Base-by-base conservation (phyloP, 2,329 filamentous ascomycete species). In the Huntiella bhutanensis region DNA sequence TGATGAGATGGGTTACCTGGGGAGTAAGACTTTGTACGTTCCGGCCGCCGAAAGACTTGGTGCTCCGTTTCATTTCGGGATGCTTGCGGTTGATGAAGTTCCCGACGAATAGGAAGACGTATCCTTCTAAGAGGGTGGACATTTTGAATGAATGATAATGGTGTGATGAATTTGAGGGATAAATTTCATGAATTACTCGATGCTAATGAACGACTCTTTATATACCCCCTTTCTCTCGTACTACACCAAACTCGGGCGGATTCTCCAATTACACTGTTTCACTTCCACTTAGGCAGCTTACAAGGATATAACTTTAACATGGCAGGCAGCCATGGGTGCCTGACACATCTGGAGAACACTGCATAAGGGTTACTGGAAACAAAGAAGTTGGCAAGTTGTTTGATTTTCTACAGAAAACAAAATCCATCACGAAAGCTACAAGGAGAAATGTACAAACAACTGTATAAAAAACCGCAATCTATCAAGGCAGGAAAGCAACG, bases 1-100 rank as follows among this genome's bases (percentile, higher is more conserved):
- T 67, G 42, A 80, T 60, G 17, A 80, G 63, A 47, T 77, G 69
- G 0, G 72, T 77, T 1, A 66, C 71, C 17, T 64, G 59, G 34
- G 64, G 57, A 3, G 65, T 68, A 41, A 79, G 62, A 4, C 62
- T 60, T 51, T 61, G 66, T 17, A 62, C 62, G 32, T 70, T 57
- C 2, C 55, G 56, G 6, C 64, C 75, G 13, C 75, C 75, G 5
- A 75, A 63, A 3, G 57, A 53, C 8, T 56, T 59, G 45, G 75
- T 62, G 41, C 65, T 58, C 16, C 58, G 55, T 51, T 72, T 66
- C 4, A 77, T 57, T 0, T 59, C 57, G 4, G 58, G 57, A 51
- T 82, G 75, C 77, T 57, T 0, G 59, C 57, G 5, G 58, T 57
- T 51, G 82, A 75, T 3, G 66, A 70, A 19, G 64, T 58, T 4